Evolutionary conservation across 257 asterid species (phyloP), one percentile per base, ranked within the genome.

Genomic region (Prunella vulgaris): DNA sequence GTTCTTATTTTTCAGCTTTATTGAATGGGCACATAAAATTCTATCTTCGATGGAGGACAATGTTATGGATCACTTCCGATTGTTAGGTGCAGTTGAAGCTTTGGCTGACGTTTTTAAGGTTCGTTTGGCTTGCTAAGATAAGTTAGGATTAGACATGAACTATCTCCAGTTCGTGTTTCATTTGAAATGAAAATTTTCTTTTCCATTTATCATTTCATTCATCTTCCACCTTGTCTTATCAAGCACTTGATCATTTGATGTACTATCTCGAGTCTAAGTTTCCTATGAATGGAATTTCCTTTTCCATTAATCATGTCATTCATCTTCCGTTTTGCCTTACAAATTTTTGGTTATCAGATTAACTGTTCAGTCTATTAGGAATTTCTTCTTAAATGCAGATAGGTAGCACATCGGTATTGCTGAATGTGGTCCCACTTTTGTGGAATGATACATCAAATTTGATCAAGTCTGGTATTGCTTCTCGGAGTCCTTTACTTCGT

Each of bases 401-500:
- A 32, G 99, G 99, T 62, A 86, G 93, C 84, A 84, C 89, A 37
- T 72, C 88, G 64, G 44, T 84, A 38, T 79, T 93, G 85, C 32
- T 83, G 68, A 82, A 72, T 66, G 91, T 90, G 84, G 85, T 81
- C 80, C 87, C 95, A 60, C 71, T 78, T 66, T 60, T 90, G 71
- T 93, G 99, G 99, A 75, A 76, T 69, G 93, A 89, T 76, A 42
- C 87, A 58, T 86, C 95, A 63, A 54, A 66, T 64, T 79, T 88
- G 74, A 83, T 89, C 60, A 88, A 86, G 80, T 87, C 99, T 48
- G 82, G 71, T 49, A 74, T 73, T 81, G 95, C 97, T 77, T 66
- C 81, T 69, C 88, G 92, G 48, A 94, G 99, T 78, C 87, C 97
- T 68, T 86, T 94, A 79, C 96, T 94, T 68, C 97, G 95, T 63